Evolutionary conservation across 2,329 filamentous ascomycete genomes (phyloP), one percentile per base, ranked within the genome.

Genomic region (Cladophialophora yegresii): DNA sequence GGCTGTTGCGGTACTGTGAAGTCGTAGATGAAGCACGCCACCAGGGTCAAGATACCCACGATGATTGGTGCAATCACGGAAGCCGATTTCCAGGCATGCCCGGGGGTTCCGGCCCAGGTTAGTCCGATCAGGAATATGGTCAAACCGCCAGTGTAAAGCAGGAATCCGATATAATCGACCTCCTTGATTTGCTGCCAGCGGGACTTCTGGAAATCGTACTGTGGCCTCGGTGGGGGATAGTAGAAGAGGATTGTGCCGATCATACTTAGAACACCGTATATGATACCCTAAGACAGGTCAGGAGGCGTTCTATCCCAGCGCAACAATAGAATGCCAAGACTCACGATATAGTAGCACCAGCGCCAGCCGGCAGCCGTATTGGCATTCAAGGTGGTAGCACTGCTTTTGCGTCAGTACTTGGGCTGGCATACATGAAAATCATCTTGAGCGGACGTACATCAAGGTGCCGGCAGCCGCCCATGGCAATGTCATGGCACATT

Each of bases 141-240:
- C 9, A 77, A 74, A 22, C 80, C 80, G 13, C 72, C 71, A 8
- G 75, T 67, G 68, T 76, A 81, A 0, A 83, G 73, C 32, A 79
- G 69, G 53, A 82, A 76, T 30, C 81, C 81, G 50, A 80, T 56
- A 66, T 74, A 81, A 67, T 83, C 83, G 8, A 84, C 73, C 64
- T 78, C 74, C 69, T 75, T 78, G 50, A 80, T 66, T 69, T 77
- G 75, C 66, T 79, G 72, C 40, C 61, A 74, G 72, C 58, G 72
- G 47, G 26, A 77, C 70, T 66, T 64, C 12, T 62, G 53, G 8
- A 51, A 57, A 43, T 63, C 65, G 64, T 81, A 78, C 20, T 81
- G 77, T 76, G 72, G 79, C 76, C 22, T 75, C 70, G 70, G 77
- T 82, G 82, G 81, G 26, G 80, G 82, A 66, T 78, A 77, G 72